Base-by-base conservation (phyloP, 331 rosid genomes). In the Quercus phellos region DNA sequence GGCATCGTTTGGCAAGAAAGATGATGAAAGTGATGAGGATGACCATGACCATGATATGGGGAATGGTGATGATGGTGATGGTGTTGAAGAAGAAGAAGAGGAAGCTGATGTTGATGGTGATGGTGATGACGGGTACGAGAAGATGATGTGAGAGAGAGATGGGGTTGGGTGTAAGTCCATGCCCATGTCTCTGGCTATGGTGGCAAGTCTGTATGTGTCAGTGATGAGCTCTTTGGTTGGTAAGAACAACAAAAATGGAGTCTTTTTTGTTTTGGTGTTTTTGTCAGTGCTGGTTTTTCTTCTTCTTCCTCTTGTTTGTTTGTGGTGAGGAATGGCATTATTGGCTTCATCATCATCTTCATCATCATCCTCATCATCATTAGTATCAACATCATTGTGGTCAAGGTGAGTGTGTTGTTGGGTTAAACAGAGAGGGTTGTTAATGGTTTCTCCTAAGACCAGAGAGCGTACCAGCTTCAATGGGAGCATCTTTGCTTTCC, bases 381-480 rank as follows among this genome's bases (percentile, higher is more conserved):
- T 58, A 14, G 14, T 46, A 46, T 46, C 51, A 10, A 29, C 18
- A 3, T 77, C 61, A 1, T 22, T 32, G 55, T 26, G 22, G 38
- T 32, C 16, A 7, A 22, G 61, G 51, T 38, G 24, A 0, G 53
- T 46, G 16, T 70, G 76, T 32, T 72, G 55, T 71, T 71, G 87
- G 50, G 60, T 66, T 16, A 73, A 84, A 21, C 80, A 60, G 60
- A 72, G 76, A 72, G 89, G 80, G 70, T 78, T 76, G 88, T 84
- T 83, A 34, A 90, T 81, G 86, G 87, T 54, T 73, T 86, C 89
- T 0, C 90, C 90, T 1, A 90, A 73, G 14, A 90, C 87, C 16
- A 84, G 87, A 77, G 92, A 86, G 17, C 92, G 92, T 42, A 86
- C 85, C 86, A 90, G 88, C 89, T 90, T 90, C 70, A 90, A 80